These are phyloP conservation scores for Sparassis latifolia DNA, from an alignment of 1,284 basidiomycete species.

Conservation along the genomic window DNA sequence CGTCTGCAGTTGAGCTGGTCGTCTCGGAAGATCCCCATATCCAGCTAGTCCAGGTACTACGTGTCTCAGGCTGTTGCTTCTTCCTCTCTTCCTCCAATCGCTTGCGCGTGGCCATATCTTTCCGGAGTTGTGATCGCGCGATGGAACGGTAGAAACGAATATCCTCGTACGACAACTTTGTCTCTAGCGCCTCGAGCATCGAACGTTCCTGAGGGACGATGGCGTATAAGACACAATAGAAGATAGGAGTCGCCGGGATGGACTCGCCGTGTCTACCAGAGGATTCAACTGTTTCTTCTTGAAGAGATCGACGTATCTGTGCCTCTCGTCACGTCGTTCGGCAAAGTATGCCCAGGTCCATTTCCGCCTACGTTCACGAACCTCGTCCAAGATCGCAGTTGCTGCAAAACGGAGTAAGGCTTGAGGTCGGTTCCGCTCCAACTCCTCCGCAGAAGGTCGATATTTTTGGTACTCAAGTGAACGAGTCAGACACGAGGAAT, in stretches of 20 bases:
- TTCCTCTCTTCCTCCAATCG: constrained; percentile 65
- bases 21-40: constrained; percentile 65
- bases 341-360: constrained; percentile 95
- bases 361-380: constrained; percentile 78
- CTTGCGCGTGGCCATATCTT: constrained; percentile 72
- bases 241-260: neutral
- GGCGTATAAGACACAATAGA: neutral
- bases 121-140: constrained; percentile 82
- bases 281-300: constrained; percentile 66
- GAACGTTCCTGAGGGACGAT: constrained; percentile 49
- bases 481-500: constrained; percentile 1
- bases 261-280: constrained; percentile 43
- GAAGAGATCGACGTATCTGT: constrained; percentile 81
- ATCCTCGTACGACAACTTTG: constrained; percentile 88
- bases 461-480: constrained; percentile 73
- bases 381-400: constrained; percentile 78
- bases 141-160: constrained; percentile 98
- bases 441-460: constrained; percentile 59
- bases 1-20: constrained; percentile 32
- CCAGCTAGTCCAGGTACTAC: constrained; percentile 75
- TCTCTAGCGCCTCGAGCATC: constrained; percentile 68
- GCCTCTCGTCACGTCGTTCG: constrained; percentile 84
- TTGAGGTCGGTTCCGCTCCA: constrained; percentile 59
- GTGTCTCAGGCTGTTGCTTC: constrained; percentile 40
- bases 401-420: constrained; percentile 81